Conservation (phyloP, 441 rosid genomes). For the Syzygium malaccense region DNA sequence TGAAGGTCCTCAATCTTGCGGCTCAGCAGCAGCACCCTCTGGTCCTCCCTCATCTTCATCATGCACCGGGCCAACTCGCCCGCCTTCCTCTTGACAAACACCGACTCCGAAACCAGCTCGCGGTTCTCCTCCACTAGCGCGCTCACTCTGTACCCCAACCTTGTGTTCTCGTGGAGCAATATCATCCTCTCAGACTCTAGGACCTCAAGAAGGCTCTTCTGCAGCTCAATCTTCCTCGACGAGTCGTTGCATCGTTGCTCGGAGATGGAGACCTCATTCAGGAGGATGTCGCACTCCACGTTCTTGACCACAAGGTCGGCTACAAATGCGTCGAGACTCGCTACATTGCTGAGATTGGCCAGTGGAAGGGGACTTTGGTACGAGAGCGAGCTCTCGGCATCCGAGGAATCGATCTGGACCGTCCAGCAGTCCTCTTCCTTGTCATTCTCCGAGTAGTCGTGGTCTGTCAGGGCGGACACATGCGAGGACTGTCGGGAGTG, state of each 20-base stretch:
- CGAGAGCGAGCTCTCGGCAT: slow-evolving; percentile 33
- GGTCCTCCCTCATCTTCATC: slow-evolving; percentile 58
- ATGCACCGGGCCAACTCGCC: slow-evolving; percentile 44
- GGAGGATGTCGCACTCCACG: slow-evolving; percentile 41
- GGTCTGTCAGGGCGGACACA: background rate
- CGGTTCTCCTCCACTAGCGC: slow-evolving; percentile 40
- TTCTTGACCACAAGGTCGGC: slow-evolving; percentile 37
- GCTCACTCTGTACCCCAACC: slow-evolving; percentile 29
- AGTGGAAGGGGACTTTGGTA: slow-evolving; percentile 14
- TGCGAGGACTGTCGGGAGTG: slow-evolving; percentile 2
- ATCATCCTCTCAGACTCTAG: slow-evolving; percentile 58
- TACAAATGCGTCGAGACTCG: slow-evolving; percentile 25
- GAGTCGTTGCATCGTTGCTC: slow-evolving; percentile 29
- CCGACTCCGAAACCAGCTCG: slow-evolving; percentile 34
- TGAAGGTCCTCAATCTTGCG: slow-evolving; percentile 35
- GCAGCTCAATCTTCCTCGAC: slow-evolving; percentile 35
- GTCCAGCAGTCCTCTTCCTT: slow-evolving; percentile 9
- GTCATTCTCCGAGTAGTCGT: background rate
- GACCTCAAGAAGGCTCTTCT: slow-evolving; percentile 48
- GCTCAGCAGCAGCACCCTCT: slow-evolving; percentile 30
- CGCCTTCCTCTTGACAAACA: slow-evolving; percentile 49
- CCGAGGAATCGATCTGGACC: slow-evolving; percentile 16
- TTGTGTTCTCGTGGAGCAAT: slow-evolving; percentile 40
- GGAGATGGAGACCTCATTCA: slow-evolving; percentile 24
- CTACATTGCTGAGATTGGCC: background rate